Percentiles rank a stretch among this genome's conserved stretches.
These are phyloP conservation scores for Tetradesmus lagerheimii DNA, from an alignment of 139 green algal species.

Conservation along the genomic window DNA sequence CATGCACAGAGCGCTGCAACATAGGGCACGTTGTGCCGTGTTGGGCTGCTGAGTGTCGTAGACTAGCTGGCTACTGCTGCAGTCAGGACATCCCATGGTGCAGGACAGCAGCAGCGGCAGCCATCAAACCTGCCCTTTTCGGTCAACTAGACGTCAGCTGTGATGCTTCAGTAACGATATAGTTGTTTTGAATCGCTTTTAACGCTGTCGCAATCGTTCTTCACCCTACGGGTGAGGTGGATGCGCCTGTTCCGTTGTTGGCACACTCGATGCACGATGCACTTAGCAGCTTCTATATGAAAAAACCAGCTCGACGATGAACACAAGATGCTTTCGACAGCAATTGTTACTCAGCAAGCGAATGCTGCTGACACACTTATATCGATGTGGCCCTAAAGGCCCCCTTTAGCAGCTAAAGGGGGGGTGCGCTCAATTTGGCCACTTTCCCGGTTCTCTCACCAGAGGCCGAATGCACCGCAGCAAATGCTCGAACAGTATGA, in stretches of 20 bases:
- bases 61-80: neutral
- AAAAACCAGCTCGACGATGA: too few species aligned
- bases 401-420: too few species aligned
- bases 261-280: neutral
- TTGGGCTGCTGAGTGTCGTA: neutral
- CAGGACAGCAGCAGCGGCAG: neutral
- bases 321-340: too few species aligned
- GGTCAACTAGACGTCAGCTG: neutral
- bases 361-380: too few species aligned
- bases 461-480: too few species aligned
- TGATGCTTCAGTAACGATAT: neutral
- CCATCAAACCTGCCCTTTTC: neutral
- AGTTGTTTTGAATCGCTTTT: neutral
- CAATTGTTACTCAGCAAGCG: too few species aligned
- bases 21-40: neutral
- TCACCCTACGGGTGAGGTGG: neutral
- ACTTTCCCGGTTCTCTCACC: too few species aligned
- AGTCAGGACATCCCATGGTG: neutral
- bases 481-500: too few species aligned
- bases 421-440: too few species aligned
- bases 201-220: neutral
- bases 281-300: neutral
- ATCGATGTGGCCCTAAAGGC: too few species aligned
- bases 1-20: neutral
- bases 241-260: neutral